Evolutionary conservation across 108 stramenopile species (phyloP), one percentile per base, ranked within the genome.

Genomic region (Cyclotella kingstonii): DNA sequence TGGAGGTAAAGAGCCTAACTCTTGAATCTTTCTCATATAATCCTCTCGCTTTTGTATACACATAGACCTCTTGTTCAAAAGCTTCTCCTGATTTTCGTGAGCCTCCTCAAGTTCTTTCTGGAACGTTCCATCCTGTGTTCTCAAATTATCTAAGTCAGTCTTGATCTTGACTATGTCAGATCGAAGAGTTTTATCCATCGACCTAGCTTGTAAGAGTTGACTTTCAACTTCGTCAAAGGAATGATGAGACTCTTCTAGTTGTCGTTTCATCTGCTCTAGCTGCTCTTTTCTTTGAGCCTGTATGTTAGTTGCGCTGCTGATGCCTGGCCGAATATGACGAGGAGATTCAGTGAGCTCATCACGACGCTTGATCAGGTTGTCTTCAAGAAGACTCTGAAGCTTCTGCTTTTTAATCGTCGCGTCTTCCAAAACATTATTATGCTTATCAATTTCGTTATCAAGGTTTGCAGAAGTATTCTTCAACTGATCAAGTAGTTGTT

Each of bases 21-120:
- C 95, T 67, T 87, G 91, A 35, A 97, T 95, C 70, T 94, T 93
- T 15, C 90, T 60, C 86, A 86, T 80, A 61, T 91, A 91, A 41
- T 70, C 81, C 29, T 96, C 95, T 11, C 92, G 81, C 61, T 91
- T 91, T 22, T 83, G 78, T 14, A 93, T 63, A 68, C 83, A 78
- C 83, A 95, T 87, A 29, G 91, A 87, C 64, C 93, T 81, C 87
- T 96, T 94, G 65, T 87, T 88, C 71, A 90, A 62, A 33, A 91
- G 67, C 18, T 76, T 76, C 67, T 95, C 91, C 41, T 86, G 80
- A 27, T 64, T 45, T 50, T 85, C 81, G 3, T 83, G 74, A 4
- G 89, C 77, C 46, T 83, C 81, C 29, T 89, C 87, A 26, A 94
- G 69, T 18, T 56, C 40, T 47, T 84, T 76, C 10, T 84, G 63